Evolutionary conservation across 495 filamentous ascomycete genomes (phyloP), one percentile per base, ranked within the genome.

Genomic region (Copromyces sp.): DNA sequence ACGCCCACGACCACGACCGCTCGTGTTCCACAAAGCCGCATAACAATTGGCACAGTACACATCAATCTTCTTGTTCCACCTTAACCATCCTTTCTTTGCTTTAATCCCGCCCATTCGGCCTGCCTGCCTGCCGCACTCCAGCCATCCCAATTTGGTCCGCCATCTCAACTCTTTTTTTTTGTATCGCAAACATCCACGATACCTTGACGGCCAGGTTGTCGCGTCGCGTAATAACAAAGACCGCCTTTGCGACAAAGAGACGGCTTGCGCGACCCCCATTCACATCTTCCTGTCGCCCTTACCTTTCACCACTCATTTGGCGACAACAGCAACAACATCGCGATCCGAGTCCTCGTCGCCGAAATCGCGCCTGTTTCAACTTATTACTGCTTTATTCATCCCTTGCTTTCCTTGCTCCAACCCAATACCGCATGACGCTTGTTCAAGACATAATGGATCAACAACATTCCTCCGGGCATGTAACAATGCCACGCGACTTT

Each of bases 401-500:
- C 69, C 71, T 80, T 77, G 39, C 80, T 81, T 77, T 79, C 74
- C 74, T 70, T 41, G 37, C 72, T 72, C 61, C 75, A 80, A 77
- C 76, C 76, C 73, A 42, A 37, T 8, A 20, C 38, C 24, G 39
- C 65, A 29, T 47, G 47, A 72, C 44, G 59, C 73, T 68, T 45
- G 17, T 17, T 1, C 2, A 71, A 78, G 74, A 76, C 78, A 80
- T 73, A 53, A 84, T 84, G 83, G 75, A 82, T 41, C 71, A 71
- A 71, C 78, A 82, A 75, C 81, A 82, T 80, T 81, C 81, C 75
- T 65, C 53, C 29, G 82, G 78, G 16, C 76, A 81, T 37, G 78
- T 81, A 61, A 82, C 80, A 73, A 79, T 83, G 38, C 81, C 83
- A 70, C 77, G 82, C 70, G 78, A 77, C 73, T 85, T 83, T 73